Evolutionary conservation across 768 basidiomycete species (phyloP).

Genomic region (Suillus americanus): DNA sequence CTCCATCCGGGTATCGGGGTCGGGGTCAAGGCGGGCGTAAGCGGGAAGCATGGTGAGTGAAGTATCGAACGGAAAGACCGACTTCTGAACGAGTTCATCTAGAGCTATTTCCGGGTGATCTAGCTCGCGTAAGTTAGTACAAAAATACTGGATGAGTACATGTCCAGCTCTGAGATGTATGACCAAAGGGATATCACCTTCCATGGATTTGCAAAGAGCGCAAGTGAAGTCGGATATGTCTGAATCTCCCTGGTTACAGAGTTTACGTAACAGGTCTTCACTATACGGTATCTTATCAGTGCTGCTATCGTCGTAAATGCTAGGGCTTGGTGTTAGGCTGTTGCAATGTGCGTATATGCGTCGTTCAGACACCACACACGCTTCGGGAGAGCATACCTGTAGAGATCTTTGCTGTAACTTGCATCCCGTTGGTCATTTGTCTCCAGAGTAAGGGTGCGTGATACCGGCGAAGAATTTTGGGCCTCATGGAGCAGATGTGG

Average conservation of each 20-base stretch:
- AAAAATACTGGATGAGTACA: background rate
- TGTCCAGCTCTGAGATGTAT: too few species aligned
- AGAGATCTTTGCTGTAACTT: background rate
- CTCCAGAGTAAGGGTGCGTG: background rate
- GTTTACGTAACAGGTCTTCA: background rate
- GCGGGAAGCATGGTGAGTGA: background rate
- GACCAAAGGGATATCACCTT: conserved; percentile 19
- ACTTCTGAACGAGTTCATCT: background rate
- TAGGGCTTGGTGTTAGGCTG: background rate
- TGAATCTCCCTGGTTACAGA: conserved; percentile 21
- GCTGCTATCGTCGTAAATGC: background rate
- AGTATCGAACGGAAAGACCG: background rate
- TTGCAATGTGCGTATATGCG: conserved; percentile 3
- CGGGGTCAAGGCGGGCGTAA: conserved; percentile 14
- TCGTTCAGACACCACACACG: background rate
- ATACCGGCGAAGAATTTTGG: background rate
- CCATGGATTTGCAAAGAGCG: conserved; percentile 18
- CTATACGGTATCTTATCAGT: too few species aligned
- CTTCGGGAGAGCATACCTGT: background rate
- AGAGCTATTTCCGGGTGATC: background rate
- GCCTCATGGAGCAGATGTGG: background rate
- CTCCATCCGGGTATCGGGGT: conserved; percentile 16
- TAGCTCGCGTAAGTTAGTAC: background rate
- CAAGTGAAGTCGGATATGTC: conserved; percentile 17
- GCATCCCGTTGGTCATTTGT: background rate